Evolutionary conservation across 345 rosid genomes (phyloP).

Genomic region (Gossypioides kirkii): DNA sequence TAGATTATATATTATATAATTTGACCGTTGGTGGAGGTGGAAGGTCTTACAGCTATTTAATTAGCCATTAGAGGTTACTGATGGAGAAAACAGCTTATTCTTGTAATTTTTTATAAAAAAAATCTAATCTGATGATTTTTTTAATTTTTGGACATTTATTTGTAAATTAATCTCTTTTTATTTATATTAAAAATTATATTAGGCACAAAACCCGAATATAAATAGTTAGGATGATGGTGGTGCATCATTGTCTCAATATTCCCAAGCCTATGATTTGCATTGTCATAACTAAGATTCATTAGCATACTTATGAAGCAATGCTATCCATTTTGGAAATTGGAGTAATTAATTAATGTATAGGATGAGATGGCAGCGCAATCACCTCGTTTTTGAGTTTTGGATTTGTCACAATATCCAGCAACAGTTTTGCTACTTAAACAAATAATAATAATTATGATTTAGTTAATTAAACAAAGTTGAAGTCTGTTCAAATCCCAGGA

Average conservation of each 20-base stretch:
- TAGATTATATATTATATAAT: too few relatives aligned
- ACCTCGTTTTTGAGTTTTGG: background rate
- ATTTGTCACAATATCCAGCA: background rate
- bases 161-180: too few relatives aligned
- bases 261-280: background rate
- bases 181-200: too few relatives aligned
- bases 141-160: too few relatives aligned
- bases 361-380: slow-evolving; percentile 2
- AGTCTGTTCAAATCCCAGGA: slow-evolving; percentile 15
- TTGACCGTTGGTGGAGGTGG: too few relatives aligned
- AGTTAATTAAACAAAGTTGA: background rate
- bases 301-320: background rate
- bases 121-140: too few relatives aligned
- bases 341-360: background rate
- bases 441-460: background rate
- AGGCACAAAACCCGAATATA: too few relatives aligned
- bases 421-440: background rate
- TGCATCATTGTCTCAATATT: background rate
- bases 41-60: too few relatives aligned
- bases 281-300: background rate
- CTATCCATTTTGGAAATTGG: background rate
- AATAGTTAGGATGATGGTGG: too few relatives aligned
- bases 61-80: too few relatives aligned
- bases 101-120: too few relatives aligned
- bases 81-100: too few relatives aligned